Conservation (phyloP, 345 rosid species). For the Zanthoxylum bungeanum region DNA sequence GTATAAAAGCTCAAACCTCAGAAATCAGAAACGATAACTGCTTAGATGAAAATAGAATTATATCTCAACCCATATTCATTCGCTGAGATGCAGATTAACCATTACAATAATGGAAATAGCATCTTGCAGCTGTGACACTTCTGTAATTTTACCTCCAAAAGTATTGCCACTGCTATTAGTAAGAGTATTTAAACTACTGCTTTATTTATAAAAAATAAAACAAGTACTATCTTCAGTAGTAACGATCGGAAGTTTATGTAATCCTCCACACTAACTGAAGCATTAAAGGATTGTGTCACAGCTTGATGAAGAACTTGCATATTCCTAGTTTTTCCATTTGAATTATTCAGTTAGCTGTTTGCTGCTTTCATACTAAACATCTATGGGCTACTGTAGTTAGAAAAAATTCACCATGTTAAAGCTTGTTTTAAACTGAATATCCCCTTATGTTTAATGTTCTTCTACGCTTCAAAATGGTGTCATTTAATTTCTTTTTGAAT, state of each 20-base stretch:
- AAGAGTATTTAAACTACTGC: background rate
- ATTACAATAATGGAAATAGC: background rate
- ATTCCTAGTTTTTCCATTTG: background rate
- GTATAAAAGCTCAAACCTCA: too few relatives aligned
- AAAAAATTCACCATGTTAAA: background rate
- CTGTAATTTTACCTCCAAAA: background rate
- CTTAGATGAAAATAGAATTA: too few relatives aligned
- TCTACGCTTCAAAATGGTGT: background rate
- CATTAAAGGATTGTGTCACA: background rate
- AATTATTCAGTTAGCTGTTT: background rate
- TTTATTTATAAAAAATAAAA: background rate
- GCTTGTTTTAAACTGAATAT: background rate
- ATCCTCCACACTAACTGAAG: background rate
- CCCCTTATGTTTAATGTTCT: background rate
- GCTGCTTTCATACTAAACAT: background rate
- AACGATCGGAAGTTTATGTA: background rate
- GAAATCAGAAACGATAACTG: background rate
- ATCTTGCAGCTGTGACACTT: background rate
- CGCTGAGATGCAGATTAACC: too few relatives aligned
- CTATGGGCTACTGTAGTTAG: background rate
- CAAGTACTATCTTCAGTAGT: background rate
- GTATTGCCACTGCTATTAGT: background rate
- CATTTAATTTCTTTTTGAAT: background rate
- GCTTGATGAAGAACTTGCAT: background rate
- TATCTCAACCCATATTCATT: too few relatives aligned